Evolutionary conservation across 331 rosid species (phyloP), one percentile per base, ranked within the genome.

Genomic region (Rhamnella rubrinervis): DNA sequence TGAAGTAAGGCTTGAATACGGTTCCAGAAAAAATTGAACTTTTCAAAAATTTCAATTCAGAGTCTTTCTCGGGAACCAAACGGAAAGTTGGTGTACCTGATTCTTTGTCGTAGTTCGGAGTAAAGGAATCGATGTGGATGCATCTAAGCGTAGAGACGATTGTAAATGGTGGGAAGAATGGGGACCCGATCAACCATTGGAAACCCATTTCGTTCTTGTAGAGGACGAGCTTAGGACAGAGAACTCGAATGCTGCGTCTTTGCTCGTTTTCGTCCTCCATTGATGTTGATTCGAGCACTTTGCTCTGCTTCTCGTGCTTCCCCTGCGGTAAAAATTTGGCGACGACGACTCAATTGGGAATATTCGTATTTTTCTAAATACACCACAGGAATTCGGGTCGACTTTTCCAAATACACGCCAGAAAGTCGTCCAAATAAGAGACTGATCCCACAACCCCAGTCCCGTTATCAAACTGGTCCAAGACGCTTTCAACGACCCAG

Each of bases 101-200:
- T 81, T 93, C 98, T 70, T 64, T 74, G 74, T 0, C 64, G 50
- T 76, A 67, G 76, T 93, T 87, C 0, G 89, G 85, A n/a, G 88
- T 82, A 55, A 81, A 6, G 56, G 87, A 75, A 61, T 77, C 75
- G 69, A 59, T 25, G 84, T 87, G 87, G 84, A 81, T 70, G 77
- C 92, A 80, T 70, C 74, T 77, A 77, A 93, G 72, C 12, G 92
- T 66, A 83, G 98, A 93, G 63, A 83, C 82, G 64, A 93, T 70
- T n/a, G 92, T 87, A 59, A 81, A 76, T n/a, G 91, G 95, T 14
- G 96, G 84, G 39, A 88, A 66, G 78, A 93, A 91, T 47, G 97
- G 88, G 74, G 96, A 93, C 78, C 98, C 97, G 63, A 91, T 53
- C 5, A 93, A 76, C 98, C 98, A 93, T 66, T 85, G 95, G 72